These are phyloP conservation scores for Cystobasidium sp. DNA, from an alignment of 1,284 basidiomycete species.

Conservation along the genomic window DNA sequence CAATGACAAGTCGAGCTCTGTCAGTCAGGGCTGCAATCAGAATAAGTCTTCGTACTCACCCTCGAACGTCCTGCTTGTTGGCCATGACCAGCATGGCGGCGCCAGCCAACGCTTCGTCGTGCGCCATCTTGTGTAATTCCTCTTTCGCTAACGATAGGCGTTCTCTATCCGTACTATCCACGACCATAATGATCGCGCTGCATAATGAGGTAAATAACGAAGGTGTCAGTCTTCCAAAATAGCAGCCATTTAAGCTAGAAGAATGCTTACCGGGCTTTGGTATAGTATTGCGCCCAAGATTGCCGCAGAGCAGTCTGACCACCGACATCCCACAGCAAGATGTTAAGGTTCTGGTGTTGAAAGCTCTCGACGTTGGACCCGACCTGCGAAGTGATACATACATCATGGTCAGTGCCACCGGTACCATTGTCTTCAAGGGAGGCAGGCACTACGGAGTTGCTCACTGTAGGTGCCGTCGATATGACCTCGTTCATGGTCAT, in stretches of 20 bases:
- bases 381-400: slow-evolving; percentile 4
- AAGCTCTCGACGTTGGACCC: slow-evolving; percentile 44
- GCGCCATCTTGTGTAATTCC: slow-evolving; percentile 81
- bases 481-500: slow-evolving; percentile 64
- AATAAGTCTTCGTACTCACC: slow-evolving; percentile 61
- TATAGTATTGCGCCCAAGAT: slow-evolving; percentile 91
- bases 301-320: slow-evolving; percentile 87
- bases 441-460: slow-evolving; percentile 69
- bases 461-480: slow-evolving; percentile 89
- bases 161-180: slow-evolving; percentile 82
- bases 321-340: slow-evolving; percentile 93
- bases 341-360: slow-evolving; percentile 61
- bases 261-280: slow-evolving; percentile 68
- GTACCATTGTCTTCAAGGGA: slow-evolving; percentile 80
- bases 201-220: too few species aligned
- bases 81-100: slow-evolving; percentile 85
- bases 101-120: slow-evolving; percentile 80
- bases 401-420: slow-evolving; percentile 78
- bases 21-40: not conserved
- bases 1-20: not conserved
- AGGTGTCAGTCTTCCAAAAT: not conserved
- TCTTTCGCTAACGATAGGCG: slow-evolving; percentile 88
- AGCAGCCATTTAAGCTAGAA: not conserved
- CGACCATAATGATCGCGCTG: slow-evolving; percentile 84
- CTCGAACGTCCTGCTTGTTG: slow-evolving; percentile 86